A percentile compares a stretch with the other conserved stretches of the same genome.
Conservation (phyloP, 805 yeast genomes). For the Starmerella ratchasimensis region DNA sequence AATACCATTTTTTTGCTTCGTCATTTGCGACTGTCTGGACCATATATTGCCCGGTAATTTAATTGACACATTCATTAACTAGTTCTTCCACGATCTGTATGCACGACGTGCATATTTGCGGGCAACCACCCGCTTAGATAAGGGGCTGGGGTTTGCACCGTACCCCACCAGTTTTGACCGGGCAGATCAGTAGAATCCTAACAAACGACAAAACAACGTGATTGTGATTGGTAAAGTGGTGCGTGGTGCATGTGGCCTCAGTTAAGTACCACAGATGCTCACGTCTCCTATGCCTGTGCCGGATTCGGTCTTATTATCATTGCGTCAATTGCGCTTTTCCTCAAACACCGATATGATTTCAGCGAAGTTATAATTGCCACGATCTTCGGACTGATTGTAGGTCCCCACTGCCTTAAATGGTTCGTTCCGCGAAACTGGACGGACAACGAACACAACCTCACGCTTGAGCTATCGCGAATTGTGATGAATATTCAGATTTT, state of each 20-base stretch:
- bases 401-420: conserved; percentile 78
- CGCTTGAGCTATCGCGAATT: conserved; percentile 32
- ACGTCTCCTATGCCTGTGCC: conserved; percentile 74
- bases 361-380: conserved; percentile 90
- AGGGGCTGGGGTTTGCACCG: no score
- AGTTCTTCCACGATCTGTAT: no score
- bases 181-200: no score
- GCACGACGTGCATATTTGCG: no score
- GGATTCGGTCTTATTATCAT: conserved; percentile 72
- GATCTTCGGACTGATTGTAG: conserved; percentile 70
- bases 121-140: no score
- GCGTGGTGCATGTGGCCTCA: conserved; percentile 14
- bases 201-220: no score
- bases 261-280: conserved; percentile 30
- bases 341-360: conserved; percentile 69
- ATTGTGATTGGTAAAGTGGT: not conserved
- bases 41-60: no score
- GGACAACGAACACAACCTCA: conserved; percentile 34
- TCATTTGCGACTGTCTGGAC: no score
- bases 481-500: conserved; percentile 59
- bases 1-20: no score
- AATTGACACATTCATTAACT: no score
- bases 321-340: conserved; percentile 66
- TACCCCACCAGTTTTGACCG: no score
- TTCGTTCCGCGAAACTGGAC: conserved; percentile 77